A percentile compares a stretch with the other conserved stretches of the same genome.
These are phyloP conservation scores for Septoria petroselini DNA, from an alignment of 2,329 filamentous ascomycete genomes.

Conservation along the genomic window DNA sequence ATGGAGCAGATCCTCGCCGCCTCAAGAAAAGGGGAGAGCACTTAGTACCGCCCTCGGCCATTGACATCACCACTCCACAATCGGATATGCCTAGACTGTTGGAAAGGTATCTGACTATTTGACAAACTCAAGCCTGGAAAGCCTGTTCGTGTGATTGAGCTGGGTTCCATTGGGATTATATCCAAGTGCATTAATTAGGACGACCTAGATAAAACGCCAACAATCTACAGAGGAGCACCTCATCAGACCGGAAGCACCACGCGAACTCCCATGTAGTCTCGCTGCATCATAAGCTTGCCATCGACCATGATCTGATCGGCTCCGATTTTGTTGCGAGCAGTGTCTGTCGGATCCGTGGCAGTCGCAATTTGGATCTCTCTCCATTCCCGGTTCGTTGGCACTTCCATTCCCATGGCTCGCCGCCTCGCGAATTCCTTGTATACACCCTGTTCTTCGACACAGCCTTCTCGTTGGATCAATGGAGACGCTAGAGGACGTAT, in stretches of 20 bases:
- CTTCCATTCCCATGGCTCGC: slow-evolving; percentile 42
- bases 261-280: slow-evolving; percentile 49
- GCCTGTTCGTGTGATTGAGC: too few relatives aligned
- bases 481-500: slow-evolving; percentile 34
- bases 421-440: slow-evolving; percentile 48
- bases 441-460: slow-evolving; percentile 46
- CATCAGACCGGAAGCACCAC: slow-evolving; percentile 45
- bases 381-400: slow-evolving; percentile 49
- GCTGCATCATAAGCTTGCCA: slow-evolving; percentile 48
- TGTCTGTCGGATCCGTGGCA: slow-evolving; percentile 38
- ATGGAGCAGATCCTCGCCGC: slow-evolving; percentile 4
- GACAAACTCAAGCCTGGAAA: too few relatives aligned
- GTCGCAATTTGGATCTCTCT: slow-evolving; percentile 52
- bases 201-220: too few relatives aligned
- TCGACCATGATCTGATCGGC: slow-evolving; percentile 45
- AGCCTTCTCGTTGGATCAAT: slow-evolving; percentile 45
- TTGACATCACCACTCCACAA: slow-evolving; percentile 2
- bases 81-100: background rate
- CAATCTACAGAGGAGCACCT: too few relatives aligned
- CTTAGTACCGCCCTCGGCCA: background rate
- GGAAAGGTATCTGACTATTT: background rate
- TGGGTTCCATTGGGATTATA: too few relatives aligned
- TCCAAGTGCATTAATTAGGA: too few relatives aligned
- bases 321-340: slow-evolving; percentile 42
- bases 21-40: slow-evolving; percentile 3